These are phyloP conservation scores for Prunus yedoensis DNA, from an alignment of 331 rosid genomes.

Conservation along the genomic window DNA sequence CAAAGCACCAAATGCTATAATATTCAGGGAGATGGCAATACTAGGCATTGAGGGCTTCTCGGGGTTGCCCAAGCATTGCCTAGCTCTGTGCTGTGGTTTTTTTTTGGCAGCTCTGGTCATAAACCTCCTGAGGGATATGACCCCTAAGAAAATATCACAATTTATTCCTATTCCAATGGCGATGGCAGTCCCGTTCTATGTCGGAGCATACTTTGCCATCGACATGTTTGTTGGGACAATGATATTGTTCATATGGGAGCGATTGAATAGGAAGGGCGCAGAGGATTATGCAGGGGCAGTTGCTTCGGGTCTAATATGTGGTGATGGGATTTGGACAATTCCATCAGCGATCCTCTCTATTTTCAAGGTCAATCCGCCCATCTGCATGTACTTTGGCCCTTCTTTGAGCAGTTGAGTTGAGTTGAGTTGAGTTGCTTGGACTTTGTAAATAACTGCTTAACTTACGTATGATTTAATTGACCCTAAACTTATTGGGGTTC, in stretches of 20 bases:
- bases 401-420: conserved; percentile 50
- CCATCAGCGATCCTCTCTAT: conserved; percentile 78
- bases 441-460: conserved; percentile 4
- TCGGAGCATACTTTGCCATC: conserved; percentile 79
- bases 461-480: not conserved
- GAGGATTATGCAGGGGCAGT: conserved; percentile 78
- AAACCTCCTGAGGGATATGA: conserved; percentile 59
- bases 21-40: conserved; percentile 77
- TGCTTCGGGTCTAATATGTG: conserved; percentile 85
- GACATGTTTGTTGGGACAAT: conserved; percentile 81
- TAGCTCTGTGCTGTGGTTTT: conserved; percentile 56
- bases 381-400: conserved; percentile 89
- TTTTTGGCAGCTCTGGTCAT: conserved; percentile 59
- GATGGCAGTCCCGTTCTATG: conserved; percentile 81
- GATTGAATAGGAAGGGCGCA: conserved; percentile 50
- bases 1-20: conserved; percentile 80
- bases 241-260: conserved; percentile 70
- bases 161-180: conserved; percentile 87
- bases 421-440: not conserved
- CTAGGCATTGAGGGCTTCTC: conserved; percentile 74
- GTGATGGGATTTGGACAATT: conserved; percentile 90
- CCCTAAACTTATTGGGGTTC: not conserved
- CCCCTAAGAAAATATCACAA: conserved; percentile 51
- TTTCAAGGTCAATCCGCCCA: conserved; percentile 67
- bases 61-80: conserved; percentile 71